Conservation (phyloP, 228 moss, liverwort and hornwort genomes). For the Sphagnum magellanicum region DNA sequence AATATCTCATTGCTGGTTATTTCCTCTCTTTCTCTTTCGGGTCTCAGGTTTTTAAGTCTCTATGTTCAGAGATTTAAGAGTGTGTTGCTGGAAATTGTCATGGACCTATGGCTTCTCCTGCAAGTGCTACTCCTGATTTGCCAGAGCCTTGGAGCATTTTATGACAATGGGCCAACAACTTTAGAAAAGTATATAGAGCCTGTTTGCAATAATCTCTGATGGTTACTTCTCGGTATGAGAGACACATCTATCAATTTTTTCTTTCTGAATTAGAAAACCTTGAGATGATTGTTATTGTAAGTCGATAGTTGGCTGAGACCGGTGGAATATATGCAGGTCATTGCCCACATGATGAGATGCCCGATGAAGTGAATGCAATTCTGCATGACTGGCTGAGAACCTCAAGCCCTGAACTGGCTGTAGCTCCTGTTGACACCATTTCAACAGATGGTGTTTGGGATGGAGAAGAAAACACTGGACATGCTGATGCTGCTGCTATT, state of each 20-base stretch:
- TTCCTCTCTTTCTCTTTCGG: background rate
- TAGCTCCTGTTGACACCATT: slow-evolving; percentile 12
- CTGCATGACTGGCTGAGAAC: slow-evolving; percentile 43
- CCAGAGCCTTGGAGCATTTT: no score
- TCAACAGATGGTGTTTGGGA: slow-evolving; percentile 16
- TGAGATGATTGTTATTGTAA: no score
- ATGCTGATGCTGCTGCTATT: background rate
- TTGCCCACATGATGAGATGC: slow-evolving; percentile 95
- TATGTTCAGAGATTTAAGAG: background rate
- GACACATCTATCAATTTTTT: no score
- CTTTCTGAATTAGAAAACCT: no score
- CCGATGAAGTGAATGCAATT: slow-evolving; percentile 79
- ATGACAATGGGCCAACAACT: no score
- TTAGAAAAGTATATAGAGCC: no score
- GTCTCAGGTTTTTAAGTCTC: background rate
- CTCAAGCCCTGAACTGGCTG: slow-evolving; percentile 14
- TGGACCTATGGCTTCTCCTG: no score
- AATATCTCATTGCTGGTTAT: slow-evolving; percentile 77
- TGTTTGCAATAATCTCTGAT: no score
- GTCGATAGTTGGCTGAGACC: no score
- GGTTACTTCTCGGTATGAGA: no score
- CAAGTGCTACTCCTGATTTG: no score
- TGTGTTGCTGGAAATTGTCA: no score
- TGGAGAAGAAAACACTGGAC: slow-evolving; percentile 19
- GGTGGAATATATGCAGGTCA: slow-evolving; percentile 32